Base-by-base conservation (phyloP, 2,329 filamentous ascomycete genomes). In the Corniculantispora saksenae region DNA sequence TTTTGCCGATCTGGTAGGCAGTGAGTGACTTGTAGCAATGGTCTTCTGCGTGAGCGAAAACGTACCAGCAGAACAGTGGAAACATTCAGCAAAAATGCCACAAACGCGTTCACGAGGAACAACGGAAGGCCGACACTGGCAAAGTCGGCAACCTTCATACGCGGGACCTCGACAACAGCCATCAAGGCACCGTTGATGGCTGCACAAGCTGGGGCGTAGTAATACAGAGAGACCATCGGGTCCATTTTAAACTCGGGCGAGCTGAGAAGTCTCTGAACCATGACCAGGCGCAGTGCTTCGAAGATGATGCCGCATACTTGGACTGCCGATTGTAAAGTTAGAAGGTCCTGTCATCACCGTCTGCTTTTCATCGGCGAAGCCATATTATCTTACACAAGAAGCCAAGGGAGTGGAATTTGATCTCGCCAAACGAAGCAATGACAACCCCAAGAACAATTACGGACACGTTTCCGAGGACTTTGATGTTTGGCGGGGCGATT, bases 391-490 rank as follows among this genome's bases (percentile, higher is more conserved):
- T 63, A 63, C 88, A 93, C 68, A 94, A 77, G 80, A 95, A 91
- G 68, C 92, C 92, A 69, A 87, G 84, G 78, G 91, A 82, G 73
- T 92, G 91, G 76, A 99, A 99, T 76, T 94, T 89, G 79, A 99
- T 96, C 83, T 99, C 95, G 73, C 95, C 95, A 69, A 97, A 87
- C 1, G 94, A 97, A 58, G 95, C 95, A 75, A 99, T 92, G 70
- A 97, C 83, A 71, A 98, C 94, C 84, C 95, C 95, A 61, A 98
- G 79, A 60, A 98, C 95, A 73, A 99, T 99, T 76, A 95, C 86
- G 45, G 92, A 94, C 67, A 99, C 94, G 76, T 99, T 99, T 75
- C 92, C 86, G 72, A 99, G 90, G 55, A 93, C 91, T 82, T 89
- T 94, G 71, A 96, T 77, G 81, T 94, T 96, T 60, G 93, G 91